Evolutionary conservation across 176 grass and related monocot genomes (phyloP).

Genomic region (Ampelocalamus luodianensis): DNA sequence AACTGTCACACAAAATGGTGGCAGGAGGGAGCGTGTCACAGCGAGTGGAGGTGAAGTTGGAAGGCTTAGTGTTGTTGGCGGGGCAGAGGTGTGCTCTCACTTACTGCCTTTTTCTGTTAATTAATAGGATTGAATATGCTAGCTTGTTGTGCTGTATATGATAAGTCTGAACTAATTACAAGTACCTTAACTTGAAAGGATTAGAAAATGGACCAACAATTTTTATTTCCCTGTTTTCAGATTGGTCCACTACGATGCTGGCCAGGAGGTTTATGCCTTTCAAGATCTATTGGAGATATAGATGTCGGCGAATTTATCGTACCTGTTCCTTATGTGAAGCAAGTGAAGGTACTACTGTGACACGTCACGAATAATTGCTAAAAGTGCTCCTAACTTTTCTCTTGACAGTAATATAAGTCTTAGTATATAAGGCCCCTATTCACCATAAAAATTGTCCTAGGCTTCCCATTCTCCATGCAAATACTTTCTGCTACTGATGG

Average conservation of each 20-base stretch:
- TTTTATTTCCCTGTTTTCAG: conserved; percentile 47
- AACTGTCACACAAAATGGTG: conserved; percentile 35
- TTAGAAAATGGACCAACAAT: conserved; percentile 20
- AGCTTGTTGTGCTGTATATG: conserved; percentile 28
- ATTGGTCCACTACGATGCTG: conserved; percentile 93
- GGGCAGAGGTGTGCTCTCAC: conserved; percentile 73
- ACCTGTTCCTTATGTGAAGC: conserved; percentile 94
- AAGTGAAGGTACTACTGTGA: conserved; percentile 82
- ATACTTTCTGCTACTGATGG: conserved; percentile 7
- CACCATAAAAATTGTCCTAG: not conserved
- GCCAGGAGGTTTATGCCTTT: conserved; percentile 91
- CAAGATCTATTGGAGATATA: conserved; percentile 96
- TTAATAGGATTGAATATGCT: conserved; percentile 8
- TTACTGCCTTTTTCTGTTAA: conserved; percentile 27
- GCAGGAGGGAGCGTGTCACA: conserved; percentile 92
- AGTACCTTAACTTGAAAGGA: conserved; percentile 31
- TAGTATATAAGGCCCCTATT: not conserved
- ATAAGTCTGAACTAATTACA: conserved; percentile 10
- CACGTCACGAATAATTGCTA: not conserved
- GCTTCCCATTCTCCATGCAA: not conserved
- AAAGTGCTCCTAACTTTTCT: not conserved
- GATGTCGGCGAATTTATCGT: conserved; percentile 98
- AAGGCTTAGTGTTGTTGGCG: conserved; percentile 92
- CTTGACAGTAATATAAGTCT: not conserved
- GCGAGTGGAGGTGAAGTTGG: conserved; percentile 98